Base-by-base conservation (phyloP, 2,329 filamentous ascomycete genomes). In the Beauveria australis region DNA sequence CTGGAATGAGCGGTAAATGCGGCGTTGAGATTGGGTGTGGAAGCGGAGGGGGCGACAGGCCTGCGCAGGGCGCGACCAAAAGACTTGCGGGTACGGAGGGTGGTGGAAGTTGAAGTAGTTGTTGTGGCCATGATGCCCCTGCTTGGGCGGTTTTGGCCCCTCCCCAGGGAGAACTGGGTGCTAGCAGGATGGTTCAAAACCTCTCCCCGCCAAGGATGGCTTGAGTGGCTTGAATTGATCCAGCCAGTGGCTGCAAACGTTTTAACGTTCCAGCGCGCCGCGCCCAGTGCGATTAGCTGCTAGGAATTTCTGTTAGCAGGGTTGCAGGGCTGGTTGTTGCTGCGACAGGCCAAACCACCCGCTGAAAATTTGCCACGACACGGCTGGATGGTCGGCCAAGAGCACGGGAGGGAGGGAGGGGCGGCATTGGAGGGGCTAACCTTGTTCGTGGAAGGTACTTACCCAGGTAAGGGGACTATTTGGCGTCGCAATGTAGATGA, bases 1-100 rank as follows among this genome's bases (percentile, higher is more conserved):
- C 77, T 78, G 55, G 80, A 79, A 65, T 81, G 80, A 8, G 76
- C 72, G 47, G 75, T 72, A 70, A 81, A 84, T 44, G 80, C 70
- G 28, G 76, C 73, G 68, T 79, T 79, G 63, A 87, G 75, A 67
- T 86, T 85, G 12, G 84, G 83, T 5, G 81, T 84, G 8, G 84
- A 86, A 41, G 78, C 76, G 26, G 83, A 79, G 41, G 43, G 47
- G 62, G 75, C 72, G 59, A 74, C 70, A 62, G 76, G 72, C 68
- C 75, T 76, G 69, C 79, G 74, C 64, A 80, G 72, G 59, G 75
- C 74, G 63, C 76, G 72, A 47, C 71, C 69, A 57, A 62, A 62
- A 14, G 61, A 62, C 44, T 59, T 53, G 28, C 61, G 61, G 22
- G 56, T 26, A 14, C 57, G 61, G 28, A 62, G 61, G 19, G 52